These are phyloP conservation scores for Mangifera indica DNA, from an alignment of 345 rosid species.

Conservation along the genomic window DNA sequence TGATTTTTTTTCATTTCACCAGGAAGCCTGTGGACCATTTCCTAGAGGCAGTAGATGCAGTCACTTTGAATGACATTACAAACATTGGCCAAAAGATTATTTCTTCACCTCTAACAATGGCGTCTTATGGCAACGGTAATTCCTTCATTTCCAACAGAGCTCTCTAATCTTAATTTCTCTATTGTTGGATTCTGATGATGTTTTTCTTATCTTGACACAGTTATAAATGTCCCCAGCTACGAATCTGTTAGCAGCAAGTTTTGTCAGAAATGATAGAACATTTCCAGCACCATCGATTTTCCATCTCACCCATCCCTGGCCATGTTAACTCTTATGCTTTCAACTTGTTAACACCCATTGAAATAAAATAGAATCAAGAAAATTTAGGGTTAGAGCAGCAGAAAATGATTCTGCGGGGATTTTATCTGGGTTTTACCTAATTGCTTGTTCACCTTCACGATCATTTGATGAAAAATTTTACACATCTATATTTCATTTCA, in stretches of 20 bases:
- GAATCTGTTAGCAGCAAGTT: slow-evolving; percentile 62
- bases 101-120: slow-evolving; percentile 87
- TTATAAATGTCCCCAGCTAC: slow-evolving; percentile 63
- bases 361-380: not conserved
- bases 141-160: not conserved
- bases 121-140: slow-evolving; percentile 84
- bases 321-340: too few species aligned
- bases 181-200: not conserved
- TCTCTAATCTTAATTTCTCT: not conserved
- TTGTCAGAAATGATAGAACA: slow-evolving; percentile 19
- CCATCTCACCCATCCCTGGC: too few species aligned
- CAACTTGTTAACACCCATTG: not conserved
- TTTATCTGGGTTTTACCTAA: not conserved
- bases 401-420: not conserved
- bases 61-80: slow-evolving; percentile 58
- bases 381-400: not conserved
- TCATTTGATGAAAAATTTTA: slow-evolving; percentile 6
- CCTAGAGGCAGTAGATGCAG: slow-evolving; percentile 58
- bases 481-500: not conserved
- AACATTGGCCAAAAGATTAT: slow-evolving; percentile 51
- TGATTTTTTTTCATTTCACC: slow-evolving; percentile 6
- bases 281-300: not conserved
- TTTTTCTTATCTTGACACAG: slow-evolving; percentile 34
- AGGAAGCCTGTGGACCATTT: slow-evolving; percentile 82
- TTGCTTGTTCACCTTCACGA: not conserved